Evolutionary conservation across 371 early-diverging fungal genomes (phyloP), one percentile per base, ranked within the genome.

Genomic region (Apophysomyces variabilis): DNA sequence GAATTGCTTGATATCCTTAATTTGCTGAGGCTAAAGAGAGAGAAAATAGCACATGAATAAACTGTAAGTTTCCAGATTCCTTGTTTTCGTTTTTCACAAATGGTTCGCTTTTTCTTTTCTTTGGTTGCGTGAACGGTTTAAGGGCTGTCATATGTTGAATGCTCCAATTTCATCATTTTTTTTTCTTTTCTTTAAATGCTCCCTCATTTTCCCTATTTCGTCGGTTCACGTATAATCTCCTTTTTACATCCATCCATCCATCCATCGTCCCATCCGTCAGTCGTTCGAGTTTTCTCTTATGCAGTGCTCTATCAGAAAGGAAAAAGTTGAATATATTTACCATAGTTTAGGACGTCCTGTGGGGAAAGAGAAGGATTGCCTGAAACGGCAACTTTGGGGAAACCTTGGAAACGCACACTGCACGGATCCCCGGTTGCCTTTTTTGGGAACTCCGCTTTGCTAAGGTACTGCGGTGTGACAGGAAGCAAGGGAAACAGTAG

Each of bases 1-100:
- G 91, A 98, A 98, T 77, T 95, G 89, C 90, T 97, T 98, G 84
- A 98, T 97, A 82, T 97, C 98, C 80, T 86, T 87, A 78, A 99
- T 89, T 86, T 96, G 94, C 90, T 96, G 95, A 84, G 99, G 94
- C 99, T 97, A 69, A 14, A 35, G 8, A 18, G 43, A 50, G 60
- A 38, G 44, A 60, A 32, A 8, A 13, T 18, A 16, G 13, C 13
- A 11, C 41, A 13, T 41, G 41, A 41, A 41, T 41, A 41, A 41
- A 13, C 14, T 57, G 7, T 26, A 26, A 26, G 0, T 26, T 26
- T 26, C 32, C 1, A 26, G 3, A 26, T 26, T 26, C 32, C 32
- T 26, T 26, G 32, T 26, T 26, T 26, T 3, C 32, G 32, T 26
- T 26, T 26, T 26, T 26, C 32, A 26, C 32, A 26, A 26, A 26